These are phyloP conservation scores for Sungouiozyma ichnusensis DNA, from an alignment of 805 yeast species.

Conservation along the genomic window DNA sequence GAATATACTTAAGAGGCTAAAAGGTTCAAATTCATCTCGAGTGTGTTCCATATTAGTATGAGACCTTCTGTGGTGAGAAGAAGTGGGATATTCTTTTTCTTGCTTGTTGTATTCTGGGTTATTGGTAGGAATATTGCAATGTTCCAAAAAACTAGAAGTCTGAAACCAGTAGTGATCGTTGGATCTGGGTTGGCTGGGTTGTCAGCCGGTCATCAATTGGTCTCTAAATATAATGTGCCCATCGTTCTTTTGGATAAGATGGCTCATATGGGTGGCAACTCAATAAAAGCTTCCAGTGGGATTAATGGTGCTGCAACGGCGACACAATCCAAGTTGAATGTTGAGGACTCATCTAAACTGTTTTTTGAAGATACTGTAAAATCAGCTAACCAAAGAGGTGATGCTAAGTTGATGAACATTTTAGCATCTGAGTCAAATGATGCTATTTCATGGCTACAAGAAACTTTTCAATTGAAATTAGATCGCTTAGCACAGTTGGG, in stretches of 20 bases:
- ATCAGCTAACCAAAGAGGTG: constrained; percentile 57
- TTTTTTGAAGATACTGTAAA: constrained; percentile 59
- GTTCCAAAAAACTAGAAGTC: background rate
- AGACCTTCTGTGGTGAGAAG: background rate
- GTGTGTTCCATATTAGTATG: background rate
- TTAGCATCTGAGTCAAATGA: constrained; percentile 51
- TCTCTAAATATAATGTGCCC: constrained; percentile 30
- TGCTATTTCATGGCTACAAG: constrained; percentile 68
- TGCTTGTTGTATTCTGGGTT: background rate
- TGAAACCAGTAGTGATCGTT: constrained; percentile 34
- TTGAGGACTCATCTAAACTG: constrained; percentile 46
- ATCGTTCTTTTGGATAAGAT: constrained; percentile 43
- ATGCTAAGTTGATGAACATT: constrained; percentile 45
- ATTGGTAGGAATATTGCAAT: background rate
- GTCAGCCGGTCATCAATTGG: constrained; percentile 33
- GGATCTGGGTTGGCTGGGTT: constrained; percentile 53
- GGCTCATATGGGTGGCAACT: constrained; percentile 44
- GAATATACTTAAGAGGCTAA: too few relatives aligned
- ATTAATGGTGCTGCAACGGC: constrained; percentile 59
- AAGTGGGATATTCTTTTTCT: background rate
- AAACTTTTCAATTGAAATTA: constrained; percentile 49
- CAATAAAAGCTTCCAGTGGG: constrained; percentile 53
- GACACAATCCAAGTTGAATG: constrained; percentile 41
- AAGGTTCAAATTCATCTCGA: too few relatives aligned
- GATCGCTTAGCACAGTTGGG: constrained; percentile 67